Evolutionary conservation across 257 asterid species (phyloP), one percentile per base, ranked within the genome.

Genomic region (Primulina tabacum): DNA sequence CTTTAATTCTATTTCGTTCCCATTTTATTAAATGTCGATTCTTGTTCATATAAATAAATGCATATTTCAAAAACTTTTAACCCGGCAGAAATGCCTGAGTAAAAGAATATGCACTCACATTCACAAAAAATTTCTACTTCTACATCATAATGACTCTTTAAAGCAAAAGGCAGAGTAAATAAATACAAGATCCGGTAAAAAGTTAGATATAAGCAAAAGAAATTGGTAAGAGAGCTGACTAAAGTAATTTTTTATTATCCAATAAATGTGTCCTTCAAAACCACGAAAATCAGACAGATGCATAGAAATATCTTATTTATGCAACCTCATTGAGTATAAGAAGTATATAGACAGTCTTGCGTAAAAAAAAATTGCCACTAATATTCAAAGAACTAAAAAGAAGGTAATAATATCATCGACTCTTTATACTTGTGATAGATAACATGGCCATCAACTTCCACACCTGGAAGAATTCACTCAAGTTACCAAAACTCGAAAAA

Each of bases 11-110:
- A 20, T 72, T 65, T 24, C 21, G 30, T 37, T 37, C 64, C 43
- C 37, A 62, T 35, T 4, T 50, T 32, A 58, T 11, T 60, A 68
- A 34, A 26, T 20, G 58, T 37, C 18, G 60, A 47, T 47, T 50
- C 24, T 43, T 58, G n/a, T 53, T 26, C 52, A 40, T 62, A 47
- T 59, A 73, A 72, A 64, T 30, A 56, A 16, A 50, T n/a, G 53
- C 58, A 75, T 3, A 21, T 57, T 58, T 20, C 66, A 26, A 61
- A 24, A 34, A 64, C 56, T 47, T 35, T 34, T 38, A 50, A 67
- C 60, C 53, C 14, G 12, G 64, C 53, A 69, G 72, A 64, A 40
- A 69, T 34, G 75, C 67, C 58, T 65, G 6, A 75, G 35, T 18
- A 0, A 67, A 37, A 35, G 24, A 72, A 40, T 8, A 62, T 65